Conservation (phyloP, 768 basidiomycete genomes). For the Suillus decipiens region DNA sequence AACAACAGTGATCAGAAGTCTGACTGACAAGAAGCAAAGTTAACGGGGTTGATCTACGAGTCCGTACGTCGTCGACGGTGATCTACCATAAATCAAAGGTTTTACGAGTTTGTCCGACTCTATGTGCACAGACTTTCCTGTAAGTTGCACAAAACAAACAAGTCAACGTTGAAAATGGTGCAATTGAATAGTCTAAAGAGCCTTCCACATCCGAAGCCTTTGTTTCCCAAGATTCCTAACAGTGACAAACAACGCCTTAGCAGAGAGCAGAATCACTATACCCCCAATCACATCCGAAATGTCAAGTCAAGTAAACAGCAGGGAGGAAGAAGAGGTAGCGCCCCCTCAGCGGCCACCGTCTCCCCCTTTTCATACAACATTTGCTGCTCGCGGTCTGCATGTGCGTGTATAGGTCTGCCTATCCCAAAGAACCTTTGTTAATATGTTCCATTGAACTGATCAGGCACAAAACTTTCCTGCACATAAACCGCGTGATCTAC, state of each 20-base stretch:
- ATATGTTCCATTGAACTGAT: conserved; percentile 13
- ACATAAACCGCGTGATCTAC: conserved; percentile 75
- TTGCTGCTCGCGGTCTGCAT: conserved; percentile 69
- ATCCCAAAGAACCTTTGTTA: conserved; percentile 15
- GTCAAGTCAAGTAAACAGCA: conserved; percentile 31
- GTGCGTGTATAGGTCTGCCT: conserved; percentile 39
- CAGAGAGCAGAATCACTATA: not conserved
- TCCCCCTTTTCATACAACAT: conserved; percentile 72
- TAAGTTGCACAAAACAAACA: not conserved
- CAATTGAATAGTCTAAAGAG: not conserved
- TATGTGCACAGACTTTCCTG: not conserved
- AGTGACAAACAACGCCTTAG: conserved; percentile 23
- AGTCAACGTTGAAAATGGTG: not conserved
- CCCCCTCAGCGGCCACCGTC: conserved; percentile 65
- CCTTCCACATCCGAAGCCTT: too few relatives aligned
- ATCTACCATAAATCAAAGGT: not conserved
- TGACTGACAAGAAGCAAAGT: not conserved
- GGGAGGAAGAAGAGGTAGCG: conserved; percentile 61
- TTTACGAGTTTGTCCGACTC: not conserved
- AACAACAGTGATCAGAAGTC: not conserved
- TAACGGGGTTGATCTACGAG: not conserved
- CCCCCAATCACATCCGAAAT: conserved; percentile 14
- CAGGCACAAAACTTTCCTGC: conserved; percentile 81
- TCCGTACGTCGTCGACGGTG: not conserved
- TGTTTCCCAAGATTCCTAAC: too few relatives aligned